Evolutionary conservation across 2,329 filamentous ascomycete genomes (phyloP), one percentile per base, ranked within the genome.

Genomic region (Colletotrichum tanaceti): DNA sequence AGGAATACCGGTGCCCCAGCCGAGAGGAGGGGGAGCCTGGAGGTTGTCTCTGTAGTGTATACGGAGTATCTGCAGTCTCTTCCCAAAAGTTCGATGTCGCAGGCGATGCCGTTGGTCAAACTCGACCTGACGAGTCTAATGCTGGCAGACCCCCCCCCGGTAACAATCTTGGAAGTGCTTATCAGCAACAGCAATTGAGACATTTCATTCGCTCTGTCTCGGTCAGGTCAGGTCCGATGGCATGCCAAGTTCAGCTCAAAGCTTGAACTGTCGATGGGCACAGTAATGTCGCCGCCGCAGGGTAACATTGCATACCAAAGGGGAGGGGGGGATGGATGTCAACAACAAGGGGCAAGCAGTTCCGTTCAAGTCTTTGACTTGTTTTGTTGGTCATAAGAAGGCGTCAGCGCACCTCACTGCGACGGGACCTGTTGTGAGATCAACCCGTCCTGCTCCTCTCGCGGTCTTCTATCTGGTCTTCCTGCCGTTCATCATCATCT

Each of bases 121-220:
- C 20, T 44, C 22, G 28, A 13, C 20, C 9, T 10, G 49, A 13
- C 49, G 18, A 20, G 57, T 7, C 7, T n/a, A 5, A 20, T 5
- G 41, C 5, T 46, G 43, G 24, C 14, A 39, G 28, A 28, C 2
- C 35, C 28, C 2, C 35, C 28, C 57, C 20, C 1, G 13, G 43
- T 13, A n/a, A 35, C 49, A 3, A 7, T 20, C 4, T 7, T 7
- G 24, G 10, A 28, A 24, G 47, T 60, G 54, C 65, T 68, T 68
- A 68, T 68, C 65, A 65, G 65, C 32, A 18, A n/a, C 38, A 16
- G 24, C 24, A 38, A 58, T 58, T 65, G 62, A 55, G 47, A 44
- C 7, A 28, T 41, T 43, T 53, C 47, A 65, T 68, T 68, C 62
- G 55, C 28, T 18, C 32, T 52, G 41, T 50, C 50, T 3, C 18